A percentile compares a stretch with the other conserved stretches of the same genome.
These are phyloP conservation scores for Iberis pinnata DNA, from an alignment of 345 rosid genomes.

Conservation along the genomic window DNA sequence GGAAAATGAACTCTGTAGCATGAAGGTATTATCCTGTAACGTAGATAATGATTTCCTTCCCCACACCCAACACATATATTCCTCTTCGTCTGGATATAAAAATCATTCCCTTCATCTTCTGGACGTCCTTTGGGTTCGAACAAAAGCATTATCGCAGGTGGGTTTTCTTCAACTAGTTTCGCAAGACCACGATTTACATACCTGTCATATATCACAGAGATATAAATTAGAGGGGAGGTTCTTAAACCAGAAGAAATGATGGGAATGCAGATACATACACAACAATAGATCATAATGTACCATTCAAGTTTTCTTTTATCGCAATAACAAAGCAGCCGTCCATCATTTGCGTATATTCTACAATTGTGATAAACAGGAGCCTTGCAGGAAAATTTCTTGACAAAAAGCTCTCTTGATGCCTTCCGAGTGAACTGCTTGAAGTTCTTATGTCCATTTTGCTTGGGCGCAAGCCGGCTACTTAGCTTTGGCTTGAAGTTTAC, in stretches of 20 bases:
- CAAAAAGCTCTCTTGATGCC: conserved; percentile 73
- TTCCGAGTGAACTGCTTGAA: conserved; percentile 51
- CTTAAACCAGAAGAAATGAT: conserved; percentile 1
- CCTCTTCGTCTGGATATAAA: conserved; percentile 87
- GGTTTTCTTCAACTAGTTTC: conserved; percentile 65
- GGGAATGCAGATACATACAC: conserved; percentile 4
- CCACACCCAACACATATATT: conserved; percentile 97
- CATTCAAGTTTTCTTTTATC: conserved; percentile 89
- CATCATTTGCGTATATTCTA: conserved; percentile 91
- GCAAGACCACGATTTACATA: conserved; percentile 71
- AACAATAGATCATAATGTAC: conserved; percentile 34
- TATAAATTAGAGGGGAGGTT: conserved; percentile 14
- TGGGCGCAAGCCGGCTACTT: conserved; percentile 32
- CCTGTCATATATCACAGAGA: conserved; percentile 36
- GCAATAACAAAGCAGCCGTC: conserved; percentile 84
- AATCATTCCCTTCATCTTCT: conserved; percentile 93
- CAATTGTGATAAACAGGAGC: conserved; percentile 95
- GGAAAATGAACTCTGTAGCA: conserved; percentile 96
- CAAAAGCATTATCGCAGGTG: conserved; percentile 84
- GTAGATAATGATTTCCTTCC: conserved; percentile 84
- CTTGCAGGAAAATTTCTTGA: conserved; percentile 91
- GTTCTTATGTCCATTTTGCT: conserved; percentile 47
- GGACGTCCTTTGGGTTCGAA: conserved; percentile 98
- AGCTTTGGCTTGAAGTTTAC: conserved; percentile 42
- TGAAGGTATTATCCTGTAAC: conserved; percentile 88